phyloP scores from a whole-genome alignment of 176 grass and related monocot species.

The Hyparrhenia diplandra region DNA sequence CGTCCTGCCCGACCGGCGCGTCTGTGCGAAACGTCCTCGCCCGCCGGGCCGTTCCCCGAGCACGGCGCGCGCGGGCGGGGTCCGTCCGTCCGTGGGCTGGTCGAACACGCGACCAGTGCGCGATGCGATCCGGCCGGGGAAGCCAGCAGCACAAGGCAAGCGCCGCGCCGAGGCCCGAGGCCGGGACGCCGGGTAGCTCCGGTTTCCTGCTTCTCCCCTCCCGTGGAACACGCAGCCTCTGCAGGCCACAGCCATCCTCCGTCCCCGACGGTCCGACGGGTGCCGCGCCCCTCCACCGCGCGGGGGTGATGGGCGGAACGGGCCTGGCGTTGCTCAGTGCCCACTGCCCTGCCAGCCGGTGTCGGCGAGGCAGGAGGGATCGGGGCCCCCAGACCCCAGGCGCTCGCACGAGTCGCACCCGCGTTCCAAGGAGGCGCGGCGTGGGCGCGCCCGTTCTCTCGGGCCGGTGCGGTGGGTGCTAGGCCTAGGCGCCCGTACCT shows the following conservation, averaged over 20 bases:
- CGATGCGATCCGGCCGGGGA: neutral
- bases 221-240: conserved; percentile 23
- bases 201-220: no score
- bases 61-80: no score
- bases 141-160: neutral
- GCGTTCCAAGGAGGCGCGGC: conserved; percentile 22
- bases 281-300: neutral
- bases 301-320: no score
- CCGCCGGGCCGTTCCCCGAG: no score
- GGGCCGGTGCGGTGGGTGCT: neutral
- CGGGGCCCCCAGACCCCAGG: conserved; percentile 12
- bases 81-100: neutral
- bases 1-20: neutral
- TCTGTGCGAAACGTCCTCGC: neutral
- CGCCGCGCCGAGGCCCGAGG: neutral
- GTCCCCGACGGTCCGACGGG: conserved; percentile 10
- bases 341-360: neutral
- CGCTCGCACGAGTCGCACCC: neutral
- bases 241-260: neutral
- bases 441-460: neutral
- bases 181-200: neutral
- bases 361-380: conserved; percentile 46
- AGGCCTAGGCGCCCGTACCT: neutral
- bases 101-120: neutral
- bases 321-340: no score